These are phyloP conservation scores for Dysphania ambrosioides DNA, from an alignment of 148 eudicot genomes.

Conservation along the genomic window DNA sequence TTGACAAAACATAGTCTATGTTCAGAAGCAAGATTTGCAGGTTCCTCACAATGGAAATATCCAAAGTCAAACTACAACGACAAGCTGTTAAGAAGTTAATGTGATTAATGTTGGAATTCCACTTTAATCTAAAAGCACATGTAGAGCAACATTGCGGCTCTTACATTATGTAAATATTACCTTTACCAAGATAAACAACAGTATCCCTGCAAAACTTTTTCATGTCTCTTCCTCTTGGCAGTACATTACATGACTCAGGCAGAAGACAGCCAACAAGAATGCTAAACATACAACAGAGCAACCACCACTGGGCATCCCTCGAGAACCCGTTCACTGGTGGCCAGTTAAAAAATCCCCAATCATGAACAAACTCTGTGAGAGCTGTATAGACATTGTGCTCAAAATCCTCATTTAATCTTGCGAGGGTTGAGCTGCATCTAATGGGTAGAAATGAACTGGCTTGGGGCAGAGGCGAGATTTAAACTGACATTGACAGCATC, in stretches of 20 bases:
- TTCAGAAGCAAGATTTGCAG: slow-evolving; percentile 15
- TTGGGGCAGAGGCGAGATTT: slow-evolving; percentile 7
- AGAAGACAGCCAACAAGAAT: slow-evolving; percentile 44
- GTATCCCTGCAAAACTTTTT: slow-evolving; percentile 53
- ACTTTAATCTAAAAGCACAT: slow-evolving; percentile 39
- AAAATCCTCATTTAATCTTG: slow-evolving; percentile 24
- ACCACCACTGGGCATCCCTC: slow-evolving; percentile 32
- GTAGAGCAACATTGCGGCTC: slow-evolving; percentile 46
- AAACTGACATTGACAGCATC: slow-evolving; percentile 8
- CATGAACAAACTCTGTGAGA: slow-evolving; percentile 28
- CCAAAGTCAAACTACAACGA: slow-evolving; percentile 19
- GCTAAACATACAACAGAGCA: slow-evolving; percentile 43
- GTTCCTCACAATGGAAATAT: slow-evolving; percentile 2
- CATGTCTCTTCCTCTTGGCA: slow-evolving; percentile 40
- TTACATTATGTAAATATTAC: slow-evolving; percentile 43
- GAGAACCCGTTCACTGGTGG: slow-evolving; percentile 28
- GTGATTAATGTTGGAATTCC: slow-evolving; percentile 39
- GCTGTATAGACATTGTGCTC: slow-evolving; percentile 30
- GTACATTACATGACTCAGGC: slow-evolving; percentile 42
- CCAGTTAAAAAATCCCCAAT: slow-evolving; percentile 25
- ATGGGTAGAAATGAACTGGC: slow-evolving; percentile 31
- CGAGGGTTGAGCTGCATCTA: slow-evolving; percentile 29
- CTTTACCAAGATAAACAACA: slow-evolving; percentile 50
- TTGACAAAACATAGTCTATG: slow-evolving; percentile 14
- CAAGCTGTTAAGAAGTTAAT: slow-evolving; percentile 27